Percentiles rank a stretch among this genome's conserved stretches.
Evolutionary conservation across 441 rosid genomes (phyloP).

Genomic region (Croton laevigatus): DNA sequence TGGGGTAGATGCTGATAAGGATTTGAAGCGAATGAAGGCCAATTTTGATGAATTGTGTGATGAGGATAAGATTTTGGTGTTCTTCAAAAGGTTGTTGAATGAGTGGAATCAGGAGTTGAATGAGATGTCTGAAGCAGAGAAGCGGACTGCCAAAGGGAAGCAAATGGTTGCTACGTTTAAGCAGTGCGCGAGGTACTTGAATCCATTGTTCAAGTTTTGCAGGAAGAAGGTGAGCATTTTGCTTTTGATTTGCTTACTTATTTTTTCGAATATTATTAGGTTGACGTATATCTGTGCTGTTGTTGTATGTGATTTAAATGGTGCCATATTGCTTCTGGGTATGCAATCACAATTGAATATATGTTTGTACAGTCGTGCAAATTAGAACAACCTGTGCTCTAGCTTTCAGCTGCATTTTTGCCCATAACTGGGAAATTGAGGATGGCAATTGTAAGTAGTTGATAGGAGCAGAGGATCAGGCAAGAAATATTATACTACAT

Average conservation of each 20-base stretch:
- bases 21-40: conserved; percentile 68
- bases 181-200: conserved; percentile 81
- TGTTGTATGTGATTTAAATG: not conserved
- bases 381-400: not conserved
- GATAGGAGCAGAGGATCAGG: not conserved
- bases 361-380: not conserved
- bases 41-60: conserved; percentile 73
- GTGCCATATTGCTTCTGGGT: not conserved
- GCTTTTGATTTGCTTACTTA: not conserved
- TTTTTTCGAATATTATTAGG: not conserved
- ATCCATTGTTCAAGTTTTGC: conserved; percentile 82
- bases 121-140: conserved; percentile 62
- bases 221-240: conserved; percentile 64
- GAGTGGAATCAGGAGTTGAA: conserved; percentile 84
- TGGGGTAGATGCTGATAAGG: conserved; percentile 66
- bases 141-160: conserved; percentile 82
- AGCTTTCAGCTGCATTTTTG: not conserved
- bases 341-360: not conserved
- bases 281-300: not conserved
- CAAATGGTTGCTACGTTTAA: conserved; percentile 76
- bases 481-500: not conserved
- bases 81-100: conserved; percentile 70
- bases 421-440: not conserved
- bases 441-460: not conserved
- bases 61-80: conserved; percentile 79